phyloP scores from a whole-genome alignment of 2,329 filamentous ascomycete species.

The Beauveria asiatica region DNA sequence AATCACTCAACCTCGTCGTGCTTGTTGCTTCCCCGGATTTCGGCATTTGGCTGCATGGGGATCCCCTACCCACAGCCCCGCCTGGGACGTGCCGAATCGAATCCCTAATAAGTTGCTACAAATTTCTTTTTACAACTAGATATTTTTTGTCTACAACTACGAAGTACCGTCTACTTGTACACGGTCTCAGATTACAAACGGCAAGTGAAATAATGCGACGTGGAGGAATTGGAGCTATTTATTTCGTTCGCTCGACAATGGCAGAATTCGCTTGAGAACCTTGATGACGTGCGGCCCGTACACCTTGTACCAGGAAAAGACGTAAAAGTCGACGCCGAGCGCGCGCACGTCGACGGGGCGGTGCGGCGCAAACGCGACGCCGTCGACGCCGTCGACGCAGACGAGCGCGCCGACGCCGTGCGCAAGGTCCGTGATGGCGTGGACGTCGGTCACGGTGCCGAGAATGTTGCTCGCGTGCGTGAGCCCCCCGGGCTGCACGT shows the following conservation, averaged over 20 bases:
- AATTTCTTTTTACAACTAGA: no score
- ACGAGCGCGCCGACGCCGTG: slow-evolving; percentile 47
- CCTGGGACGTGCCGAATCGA: background rate
- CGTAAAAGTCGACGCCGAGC: slow-evolving; percentile 66
- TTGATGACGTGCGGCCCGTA: slow-evolving; percentile 57
- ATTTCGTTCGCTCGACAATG: background rate
- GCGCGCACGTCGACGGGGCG: slow-evolving; percentile 58
- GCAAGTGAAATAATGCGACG: background rate
- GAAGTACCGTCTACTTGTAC: background rate
- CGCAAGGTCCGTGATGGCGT: slow-evolving; percentile 44
- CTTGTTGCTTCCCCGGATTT: background rate
- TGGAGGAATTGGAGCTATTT: background rate
- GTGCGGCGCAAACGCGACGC: slow-evolving; percentile 69
- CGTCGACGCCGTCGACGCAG: slow-evolving; percentile 70
- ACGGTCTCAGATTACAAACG: background rate
- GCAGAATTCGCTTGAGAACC: slow-evolving; percentile 4
- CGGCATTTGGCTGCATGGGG: no score
- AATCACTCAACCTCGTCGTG: background rate
- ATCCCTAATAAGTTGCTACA: background rate
- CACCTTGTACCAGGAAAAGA: slow-evolving; percentile 78
- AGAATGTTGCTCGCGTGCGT: slow-evolving; percentile 70
- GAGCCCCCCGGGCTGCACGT: slow-evolving; percentile 69
- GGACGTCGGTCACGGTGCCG: slow-evolving; percentile 59
- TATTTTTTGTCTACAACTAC: background rate
- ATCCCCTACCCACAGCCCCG: background rate